phyloP scores from a whole-genome alignment of 345 rosid genomes.

The Rubroshorea leprosula region DNA sequence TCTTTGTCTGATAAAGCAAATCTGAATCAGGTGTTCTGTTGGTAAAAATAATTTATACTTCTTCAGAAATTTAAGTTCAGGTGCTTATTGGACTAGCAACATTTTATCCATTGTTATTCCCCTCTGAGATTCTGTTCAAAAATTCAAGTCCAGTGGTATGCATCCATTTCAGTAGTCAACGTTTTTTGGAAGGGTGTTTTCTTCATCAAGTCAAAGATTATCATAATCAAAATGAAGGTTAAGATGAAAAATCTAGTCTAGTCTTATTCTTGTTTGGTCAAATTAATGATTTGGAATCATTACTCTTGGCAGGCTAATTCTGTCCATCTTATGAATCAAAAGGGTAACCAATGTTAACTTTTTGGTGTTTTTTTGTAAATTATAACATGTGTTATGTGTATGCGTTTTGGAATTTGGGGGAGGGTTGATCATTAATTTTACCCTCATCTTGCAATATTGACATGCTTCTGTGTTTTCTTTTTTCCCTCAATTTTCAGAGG shows the following conservation, averaged over 20 bases:
- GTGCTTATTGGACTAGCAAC: not conserved
- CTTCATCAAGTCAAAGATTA: not conserved
- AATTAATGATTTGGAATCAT: not conserved
- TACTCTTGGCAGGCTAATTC: not conserved
- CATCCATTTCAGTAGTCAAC: too few relatives aligned
- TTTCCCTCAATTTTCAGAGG: slow-evolving; percentile 49
- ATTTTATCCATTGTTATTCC: too few relatives aligned
- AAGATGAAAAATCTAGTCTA: not conserved
- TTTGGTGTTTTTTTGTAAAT: too few relatives aligned
- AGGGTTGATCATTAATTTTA: not conserved
- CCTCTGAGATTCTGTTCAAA: too few relatives aligned
- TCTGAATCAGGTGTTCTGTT: not conserved
- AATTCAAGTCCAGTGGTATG: too few relatives aligned
- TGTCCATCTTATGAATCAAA: not conserved
- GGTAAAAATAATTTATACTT: not conserved
- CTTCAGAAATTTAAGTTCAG: not conserved
- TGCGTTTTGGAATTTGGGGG: too few relatives aligned
- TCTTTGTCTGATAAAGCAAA: not conserved
- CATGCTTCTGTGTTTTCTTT: not conserved
- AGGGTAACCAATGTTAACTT: not conserved
- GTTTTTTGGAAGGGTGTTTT: too few relatives aligned
- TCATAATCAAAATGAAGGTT: not conserved
- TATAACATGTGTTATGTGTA: too few relatives aligned
- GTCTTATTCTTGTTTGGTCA: not conserved
- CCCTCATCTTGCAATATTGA: not conserved